Percentiles rank a stretch among this genome's conserved stretches.
phyloP scores from a whole-genome alignment of 768 basidiomycete species.

The Strobilomyces confusus region DNA sequence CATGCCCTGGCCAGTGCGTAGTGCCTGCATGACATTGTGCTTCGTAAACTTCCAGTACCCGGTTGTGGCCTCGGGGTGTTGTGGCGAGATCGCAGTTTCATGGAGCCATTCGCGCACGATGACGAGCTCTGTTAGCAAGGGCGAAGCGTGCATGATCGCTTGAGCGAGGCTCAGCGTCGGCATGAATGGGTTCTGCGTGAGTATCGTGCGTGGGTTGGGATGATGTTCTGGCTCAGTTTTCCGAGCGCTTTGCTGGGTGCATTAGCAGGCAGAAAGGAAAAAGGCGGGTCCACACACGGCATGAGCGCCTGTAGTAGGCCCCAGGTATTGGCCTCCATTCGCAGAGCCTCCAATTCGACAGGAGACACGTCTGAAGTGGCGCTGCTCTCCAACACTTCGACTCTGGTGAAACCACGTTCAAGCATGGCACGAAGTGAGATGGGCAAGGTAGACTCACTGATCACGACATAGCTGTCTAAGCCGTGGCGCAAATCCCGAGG shows the following conservation, averaged over 20 bases:
- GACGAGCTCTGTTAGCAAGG: conserved; percentile 68
- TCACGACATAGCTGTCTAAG: conserved; percentile 49
- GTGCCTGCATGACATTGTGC: conserved; percentile 61
- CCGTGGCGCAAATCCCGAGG: conserved; percentile 66
- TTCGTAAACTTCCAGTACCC: conserved; percentile 87
- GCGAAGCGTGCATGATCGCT: conserved; percentile 63
- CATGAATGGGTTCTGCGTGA: conserved; percentile 75
- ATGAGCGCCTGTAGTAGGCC: conserved; percentile 70
- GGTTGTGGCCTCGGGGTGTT: conserved; percentile 66
- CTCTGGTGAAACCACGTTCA: conserved; percentile 31
- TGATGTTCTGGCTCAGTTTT: conserved; percentile 52
- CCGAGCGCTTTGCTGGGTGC: conserved; percentile 46
- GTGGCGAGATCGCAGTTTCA: conserved; percentile 60
- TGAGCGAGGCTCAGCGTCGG: conserved; percentile 74
- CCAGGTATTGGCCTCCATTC: conserved; percentile 82
- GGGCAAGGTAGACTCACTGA: conserved; percentile 43
- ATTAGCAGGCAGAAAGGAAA: background rate
- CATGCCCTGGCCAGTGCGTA: conserved; percentile 44
- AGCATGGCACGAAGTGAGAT: background rate
- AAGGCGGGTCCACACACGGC: conserved; percentile 48
- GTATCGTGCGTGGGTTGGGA: conserved; percentile 50
- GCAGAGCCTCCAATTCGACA: conserved; percentile 58
- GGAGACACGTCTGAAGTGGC: conserved; percentile 34
- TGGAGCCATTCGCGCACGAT: conserved; percentile 89
- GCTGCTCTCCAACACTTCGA: conserved; percentile 48